phyloP scores from a whole-genome alignment of 176 grass and related monocot genomes.

The Ensete glaucum region DNA sequence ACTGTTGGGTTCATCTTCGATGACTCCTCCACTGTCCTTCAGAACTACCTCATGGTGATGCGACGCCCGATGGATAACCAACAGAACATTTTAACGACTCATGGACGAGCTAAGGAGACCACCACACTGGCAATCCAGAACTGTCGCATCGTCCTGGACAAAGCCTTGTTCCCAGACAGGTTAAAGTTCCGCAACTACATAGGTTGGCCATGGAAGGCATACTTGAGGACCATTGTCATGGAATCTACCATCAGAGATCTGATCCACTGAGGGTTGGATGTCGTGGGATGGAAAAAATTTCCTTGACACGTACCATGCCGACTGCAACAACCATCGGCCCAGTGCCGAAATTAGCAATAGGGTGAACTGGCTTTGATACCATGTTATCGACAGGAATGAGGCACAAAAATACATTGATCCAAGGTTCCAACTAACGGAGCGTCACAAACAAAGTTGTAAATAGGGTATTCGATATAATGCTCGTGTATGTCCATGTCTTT shows the following conservation, averaged over 20 bases:
- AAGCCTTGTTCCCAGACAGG: background rate
- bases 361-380: constrained; percentile 2
- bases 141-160: background rate
- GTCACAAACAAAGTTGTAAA: too few relatives aligned
- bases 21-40: background rate
- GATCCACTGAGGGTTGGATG: constrained; percentile 4
- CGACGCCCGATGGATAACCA: background rate
- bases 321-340: background rate
- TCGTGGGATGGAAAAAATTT: background rate
- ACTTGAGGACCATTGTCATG: background rate
- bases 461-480: too few relatives aligned
- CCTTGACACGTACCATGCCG: background rate
- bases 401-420: background rate
- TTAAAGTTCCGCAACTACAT: constrained; percentile 1
- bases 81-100: background rate
- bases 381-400: background rate
- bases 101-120: background rate
- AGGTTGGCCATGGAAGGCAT: constrained; percentile 3
- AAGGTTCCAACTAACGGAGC: too few relatives aligned
- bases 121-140: background rate
- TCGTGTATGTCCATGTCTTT: too few relatives aligned
- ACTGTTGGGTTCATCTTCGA: constrained; percentile 8
- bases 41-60: constrained; percentile 3
- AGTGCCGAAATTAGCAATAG: background rate
- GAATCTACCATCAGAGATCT: background rate